Evolutionary conservation across 2,329 filamentous ascomycete genomes (phyloP), one percentile per base, ranked within the genome.

Genomic region (Epichloe coenophiala): DNA sequence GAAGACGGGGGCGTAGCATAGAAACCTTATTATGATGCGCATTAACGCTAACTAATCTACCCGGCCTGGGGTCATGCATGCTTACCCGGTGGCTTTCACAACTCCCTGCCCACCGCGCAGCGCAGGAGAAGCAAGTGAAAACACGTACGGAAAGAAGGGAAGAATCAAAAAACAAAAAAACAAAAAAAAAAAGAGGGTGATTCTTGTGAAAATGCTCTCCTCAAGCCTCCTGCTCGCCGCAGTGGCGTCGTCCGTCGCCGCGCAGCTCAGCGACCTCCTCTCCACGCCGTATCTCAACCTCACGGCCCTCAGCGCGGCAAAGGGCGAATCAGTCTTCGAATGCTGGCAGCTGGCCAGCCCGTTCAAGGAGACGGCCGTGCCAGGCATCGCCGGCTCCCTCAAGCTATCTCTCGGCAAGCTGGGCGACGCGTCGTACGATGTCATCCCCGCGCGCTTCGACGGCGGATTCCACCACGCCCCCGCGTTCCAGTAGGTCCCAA

Each of bases 401-500:
- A 19, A 48, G 35, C 53, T 69, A 2, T 50, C 54, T 13, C 55
- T 73, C 5, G 69, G 69, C 5, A 49, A 58, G 15, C 45, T 59
- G 1, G 56, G 54, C 1, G 67, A 68, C 40, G 58, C 61, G 1
- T 63, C 63, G n/a, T 71, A 66, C 53, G 57, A 58, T 1, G 56
- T 71, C 2, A 47, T 72, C 5, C 68, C 68, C 3, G 57, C 63
- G 1, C 48, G 57, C 0, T 71, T 65, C 42, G 61, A 70, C 46
- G 67, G 67, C 2, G 71, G 68, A 1, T 53, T 63, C 44, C 71
- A 73, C 49, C 68, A 67, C 54, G 68, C 70, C 2, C 71, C 71
- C 15, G 54, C 56, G 2, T 59, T 61, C 17, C 71, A 73, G 70
- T 72, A 58, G 50, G 67, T 43, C 7, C 2, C 71, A 58, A 49